Evolutionary conservation across 2,329 filamentous ascomycete genomes (phyloP).

Genomic region (Fonsecaea nubica): DNA sequence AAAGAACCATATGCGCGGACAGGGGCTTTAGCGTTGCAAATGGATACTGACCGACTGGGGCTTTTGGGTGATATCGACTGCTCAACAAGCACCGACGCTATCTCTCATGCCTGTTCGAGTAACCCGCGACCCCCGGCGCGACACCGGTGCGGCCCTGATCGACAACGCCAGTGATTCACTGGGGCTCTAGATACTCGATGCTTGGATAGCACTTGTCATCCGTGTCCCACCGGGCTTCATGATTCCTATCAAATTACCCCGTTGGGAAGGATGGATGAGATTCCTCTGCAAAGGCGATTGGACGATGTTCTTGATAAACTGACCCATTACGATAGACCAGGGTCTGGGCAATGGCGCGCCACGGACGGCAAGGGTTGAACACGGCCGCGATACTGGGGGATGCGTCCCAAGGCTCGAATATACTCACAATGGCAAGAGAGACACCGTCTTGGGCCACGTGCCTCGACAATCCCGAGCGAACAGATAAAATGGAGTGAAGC

Average conservation of each 20-base stretch:
- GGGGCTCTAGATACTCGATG: background rate
- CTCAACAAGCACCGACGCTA: background rate
- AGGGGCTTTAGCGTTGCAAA: background rate
- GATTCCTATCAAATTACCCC: background rate
- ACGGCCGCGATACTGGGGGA: background rate
- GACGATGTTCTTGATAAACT: background rate
- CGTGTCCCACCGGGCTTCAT: background rate
- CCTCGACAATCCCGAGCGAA: background rate
- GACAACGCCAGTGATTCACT: background rate
- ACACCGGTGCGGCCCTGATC: background rate
- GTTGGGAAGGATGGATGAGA: background rate
- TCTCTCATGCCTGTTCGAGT: slow-evolving; percentile 22
- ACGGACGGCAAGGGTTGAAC: background rate
- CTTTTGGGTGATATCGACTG: background rate
- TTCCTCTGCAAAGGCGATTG: background rate
- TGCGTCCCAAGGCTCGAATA: background rate
- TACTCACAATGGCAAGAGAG: background rate
- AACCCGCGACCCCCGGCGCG: background rate
- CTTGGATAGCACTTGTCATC: background rate
- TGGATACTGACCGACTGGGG: background rate
- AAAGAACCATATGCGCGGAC: background rate
- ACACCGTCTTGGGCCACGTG: background rate
- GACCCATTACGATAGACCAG: background rate
- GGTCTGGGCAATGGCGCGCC: background rate
- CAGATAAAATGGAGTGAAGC: background rate